phyloP scores from a whole-genome alignment of 495 filamentous ascomycete genomes.

The Apodospora peruviana region DNA sequence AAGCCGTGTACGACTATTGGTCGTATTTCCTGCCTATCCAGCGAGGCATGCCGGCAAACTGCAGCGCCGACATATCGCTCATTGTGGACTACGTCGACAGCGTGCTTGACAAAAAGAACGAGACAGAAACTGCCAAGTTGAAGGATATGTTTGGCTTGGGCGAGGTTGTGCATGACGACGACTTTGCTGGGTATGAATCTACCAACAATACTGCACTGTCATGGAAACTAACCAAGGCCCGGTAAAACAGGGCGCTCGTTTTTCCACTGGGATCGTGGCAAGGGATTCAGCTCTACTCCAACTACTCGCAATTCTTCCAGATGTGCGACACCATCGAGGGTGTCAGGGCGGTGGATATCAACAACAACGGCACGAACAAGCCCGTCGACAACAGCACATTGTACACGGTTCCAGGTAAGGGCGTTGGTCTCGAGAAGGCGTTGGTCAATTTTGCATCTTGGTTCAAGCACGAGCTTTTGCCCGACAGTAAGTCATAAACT shows the following conservation, averaged over 20 bases:
- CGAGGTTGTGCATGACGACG: slow-evolving; percentile 48
- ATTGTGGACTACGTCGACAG: slow-evolving; percentile 54
- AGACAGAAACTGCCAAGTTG: slow-evolving; percentile 38
- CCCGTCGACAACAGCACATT: slow-evolving; percentile 21
- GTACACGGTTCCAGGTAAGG: slow-evolving; percentile 28
- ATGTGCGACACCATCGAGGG: slow-evolving; percentile 45
- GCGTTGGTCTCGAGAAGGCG: slow-evolving; percentile 51
- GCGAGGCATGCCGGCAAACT: slow-evolving; percentile 57
- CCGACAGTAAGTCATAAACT: slow-evolving; percentile 37
- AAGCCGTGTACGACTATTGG: slow-evolving; percentile 58
- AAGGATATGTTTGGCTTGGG: slow-evolving; percentile 54
- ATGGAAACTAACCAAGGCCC: not conserved
- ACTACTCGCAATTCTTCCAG: slow-evolving; percentile 47
- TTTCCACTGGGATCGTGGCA: slow-evolving; percentile 53
- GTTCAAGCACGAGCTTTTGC: slow-evolving; percentile 42
- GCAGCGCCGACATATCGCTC: slow-evolving; percentile 47
- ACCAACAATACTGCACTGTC: not conserved
- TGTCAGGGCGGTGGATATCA: slow-evolving; percentile 6
- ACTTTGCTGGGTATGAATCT: slow-evolving; percentile 45
- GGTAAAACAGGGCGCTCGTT: too few species aligned
- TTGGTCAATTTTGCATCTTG: slow-evolving; percentile 50
- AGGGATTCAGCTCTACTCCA: slow-evolving; percentile 39
- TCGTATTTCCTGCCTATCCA: slow-evolving; percentile 57
- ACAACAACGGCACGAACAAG: not conserved
- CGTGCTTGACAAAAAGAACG: slow-evolving; percentile 33